Conservation (phyloP, 1,284 basidiomycete genomes). For the Apiotrichum porosum region DNA sequence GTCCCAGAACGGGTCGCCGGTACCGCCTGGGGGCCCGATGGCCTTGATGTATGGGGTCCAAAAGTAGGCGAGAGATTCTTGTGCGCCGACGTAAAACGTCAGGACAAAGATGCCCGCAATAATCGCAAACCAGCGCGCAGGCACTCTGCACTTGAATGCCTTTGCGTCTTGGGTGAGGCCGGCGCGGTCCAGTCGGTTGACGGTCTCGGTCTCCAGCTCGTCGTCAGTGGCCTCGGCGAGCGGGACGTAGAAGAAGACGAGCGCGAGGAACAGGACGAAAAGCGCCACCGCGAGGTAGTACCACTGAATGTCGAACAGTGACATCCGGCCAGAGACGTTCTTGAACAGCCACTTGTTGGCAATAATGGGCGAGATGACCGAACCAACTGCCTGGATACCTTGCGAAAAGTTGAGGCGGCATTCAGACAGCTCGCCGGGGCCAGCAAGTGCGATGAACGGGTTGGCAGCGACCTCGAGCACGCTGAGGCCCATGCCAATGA, state of each 20-base stretch:
- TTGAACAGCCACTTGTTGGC: conserved; percentile 38
- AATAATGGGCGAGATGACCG: conserved; percentile 37
- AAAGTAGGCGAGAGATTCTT: conserved; percentile 40
- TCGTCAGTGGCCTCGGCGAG: conserved; percentile 40
- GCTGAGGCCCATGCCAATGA: conserved; percentile 39
- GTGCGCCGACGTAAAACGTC: conserved; percentile 41
- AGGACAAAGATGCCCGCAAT: conserved; percentile 28
- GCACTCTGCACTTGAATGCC: conserved; percentile 15
- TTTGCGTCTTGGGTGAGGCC: conserved; percentile 14
- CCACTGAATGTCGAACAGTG: conserved; percentile 46
- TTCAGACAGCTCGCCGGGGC: conserved; percentile 42
- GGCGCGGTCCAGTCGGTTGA: conserved; percentile 24
- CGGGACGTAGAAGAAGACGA: conserved; percentile 46
- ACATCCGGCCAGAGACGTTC: conserved; percentile 18
- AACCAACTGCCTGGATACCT: conserved; percentile 43
- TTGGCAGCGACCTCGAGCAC: conserved; percentile 45
- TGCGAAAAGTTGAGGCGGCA: conserved; percentile 45
- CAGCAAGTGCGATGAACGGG: conserved; percentile 47
- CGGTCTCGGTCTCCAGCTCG: conserved; percentile 37
- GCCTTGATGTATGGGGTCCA: conserved; percentile 21
- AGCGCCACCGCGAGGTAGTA: conserved; percentile 46
- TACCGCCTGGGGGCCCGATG: conserved; percentile 14
- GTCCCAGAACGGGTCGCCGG: conserved; percentile 27
- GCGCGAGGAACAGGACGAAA: conserved; percentile 41
- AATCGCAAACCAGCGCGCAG: conserved; percentile 21